Evolutionary conservation across 169 alveolate genomes (phyloP), one percentile per base, ranked within the genome.

Genomic region (Ichthyophthirius multifiliis): DNA sequence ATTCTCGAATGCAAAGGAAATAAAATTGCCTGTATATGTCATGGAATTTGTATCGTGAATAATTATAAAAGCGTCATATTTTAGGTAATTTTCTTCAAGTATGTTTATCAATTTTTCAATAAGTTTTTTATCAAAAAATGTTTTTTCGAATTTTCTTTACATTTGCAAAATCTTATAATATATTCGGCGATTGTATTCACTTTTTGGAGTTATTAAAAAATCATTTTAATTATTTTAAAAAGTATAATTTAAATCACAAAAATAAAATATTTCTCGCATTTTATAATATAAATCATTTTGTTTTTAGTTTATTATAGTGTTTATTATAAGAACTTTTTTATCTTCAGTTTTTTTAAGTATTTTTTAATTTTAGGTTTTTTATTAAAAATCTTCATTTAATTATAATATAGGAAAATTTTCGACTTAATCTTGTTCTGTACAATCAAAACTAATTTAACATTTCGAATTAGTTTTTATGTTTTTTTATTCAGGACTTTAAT

Each of bases 31-130:
- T 13, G 98, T 95, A 89, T 94, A 97, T 20, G 98, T 96, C 97
- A 97, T 92, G 5, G 98, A 95, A 74, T 97, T 98, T 13, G 97
- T 93, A 20, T 98, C 99, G 87, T 94, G 98, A 12, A 94, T 73
- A 2, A 95, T 83, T 16, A 96, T 92, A 46, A 96, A 94, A 4
- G 97, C 91, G 76, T 94, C 96, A 76, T 87, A 85, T 9, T 83
- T 10, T 32, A 89, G 62, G 65, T 94, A 94, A 82, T 91, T 43
- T 43, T 84, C 64, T 43, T 91, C 92, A 64, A 94, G 74, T 23
- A 84, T 80, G 39, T 89, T 85, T 3, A 55, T n/a, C 6, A 55
- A 27, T 23, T 55, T 39, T 6, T 55, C 71, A 16, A 55, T 23
- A 55, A 34, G 31, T 27, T 7, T 55, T 55, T 39, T 55, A 55